Evolutionary conservation across 192 early-diverging fungal species (phyloP).

Genomic region (Chytriomyces sp.): DNA sequence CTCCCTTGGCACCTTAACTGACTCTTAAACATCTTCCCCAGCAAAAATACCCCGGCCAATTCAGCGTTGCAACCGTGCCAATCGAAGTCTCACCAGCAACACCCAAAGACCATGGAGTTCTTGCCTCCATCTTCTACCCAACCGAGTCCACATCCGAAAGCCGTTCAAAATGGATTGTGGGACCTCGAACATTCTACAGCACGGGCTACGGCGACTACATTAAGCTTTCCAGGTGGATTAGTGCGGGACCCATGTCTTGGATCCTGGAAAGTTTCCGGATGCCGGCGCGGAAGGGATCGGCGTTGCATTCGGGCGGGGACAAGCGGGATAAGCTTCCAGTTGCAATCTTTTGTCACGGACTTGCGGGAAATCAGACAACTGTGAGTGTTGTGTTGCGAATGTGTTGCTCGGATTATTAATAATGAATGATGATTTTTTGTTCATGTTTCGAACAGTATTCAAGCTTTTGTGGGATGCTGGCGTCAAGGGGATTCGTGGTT

Average conservation of each 20-base stretch:
- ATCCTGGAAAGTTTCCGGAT: slow-evolving; percentile 31
- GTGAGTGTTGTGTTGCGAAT: neutral
- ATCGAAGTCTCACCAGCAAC: slow-evolving; percentile 37
- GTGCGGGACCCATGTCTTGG: slow-evolving; percentile 31
- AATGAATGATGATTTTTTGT: neutral
- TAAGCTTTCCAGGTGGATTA: slow-evolving; percentile 35
- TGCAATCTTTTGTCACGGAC: slow-evolving; percentile 14
- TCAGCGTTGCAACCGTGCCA: slow-evolving; percentile 42
- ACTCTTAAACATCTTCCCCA: neutral
- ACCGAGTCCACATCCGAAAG: slow-evolving; percentile 1
- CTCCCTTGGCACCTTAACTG: too few species aligned
- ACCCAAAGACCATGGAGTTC: slow-evolving; percentile 30
- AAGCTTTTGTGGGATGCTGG: slow-evolving; percentile 40
- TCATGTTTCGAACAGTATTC: slow-evolving; percentile 18
- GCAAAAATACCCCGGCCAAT: slow-evolving; percentile 42
- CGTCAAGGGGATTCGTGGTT: slow-evolving; percentile 46
- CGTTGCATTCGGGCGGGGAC: neutral
- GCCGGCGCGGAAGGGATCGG: slow-evolving; percentile 30
- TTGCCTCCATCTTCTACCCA: slow-evolving; percentile 52
- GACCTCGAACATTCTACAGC: slow-evolving; percentile 36
- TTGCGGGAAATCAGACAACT: slow-evolving; percentile 15
- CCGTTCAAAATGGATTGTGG: slow-evolving; percentile 46
- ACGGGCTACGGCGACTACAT: slow-evolving; percentile 45
- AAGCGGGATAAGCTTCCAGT: neutral
- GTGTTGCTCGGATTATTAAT: slow-evolving; percentile 1